Evolutionary conservation across 352 stramenopile species (phyloP).

Genomic region (Thraustochytrium sp.): DNA sequence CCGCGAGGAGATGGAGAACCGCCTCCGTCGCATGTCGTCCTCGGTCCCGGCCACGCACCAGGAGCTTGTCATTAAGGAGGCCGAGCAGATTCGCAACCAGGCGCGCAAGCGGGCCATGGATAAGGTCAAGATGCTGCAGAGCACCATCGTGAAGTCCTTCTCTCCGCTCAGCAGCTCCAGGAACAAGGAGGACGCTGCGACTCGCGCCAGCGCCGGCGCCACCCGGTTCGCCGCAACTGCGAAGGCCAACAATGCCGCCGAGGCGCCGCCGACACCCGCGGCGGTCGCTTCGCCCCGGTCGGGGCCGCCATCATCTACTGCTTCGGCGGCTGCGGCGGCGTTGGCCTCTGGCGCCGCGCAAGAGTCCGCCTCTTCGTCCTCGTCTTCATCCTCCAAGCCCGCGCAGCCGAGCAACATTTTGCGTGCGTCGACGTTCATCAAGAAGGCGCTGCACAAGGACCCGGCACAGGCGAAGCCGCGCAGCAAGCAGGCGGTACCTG

Average conservation of each 20-base stretch:
- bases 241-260: too few species aligned
- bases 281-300: too few species aligned
- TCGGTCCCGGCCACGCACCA: not conserved
- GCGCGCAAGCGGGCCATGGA: not conserved
- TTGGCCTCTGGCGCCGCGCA: too few species aligned
- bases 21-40: not conserved
- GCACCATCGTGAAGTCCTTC: not conserved
- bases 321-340: too few species aligned
- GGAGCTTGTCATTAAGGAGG: not conserved
- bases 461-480: not conserved
- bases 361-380: not conserved
- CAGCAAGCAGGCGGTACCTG: not conserved
- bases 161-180: not conserved
- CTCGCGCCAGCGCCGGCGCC: too few species aligned
- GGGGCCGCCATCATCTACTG: too few species aligned
- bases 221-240: too few species aligned
- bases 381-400: not conserved
- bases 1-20: slow-evolving; percentile 27
- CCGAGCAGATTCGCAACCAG: not conserved
- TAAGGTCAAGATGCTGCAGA: too few species aligned
- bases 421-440: not conserved
- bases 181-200: too few species aligned
- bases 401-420: slow-evolving; percentile 23
- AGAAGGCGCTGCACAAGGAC: not conserved
- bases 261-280: too few species aligned